Conservation (phyloP, 148 eudicot species). For the Silene uniflora region DNA sequence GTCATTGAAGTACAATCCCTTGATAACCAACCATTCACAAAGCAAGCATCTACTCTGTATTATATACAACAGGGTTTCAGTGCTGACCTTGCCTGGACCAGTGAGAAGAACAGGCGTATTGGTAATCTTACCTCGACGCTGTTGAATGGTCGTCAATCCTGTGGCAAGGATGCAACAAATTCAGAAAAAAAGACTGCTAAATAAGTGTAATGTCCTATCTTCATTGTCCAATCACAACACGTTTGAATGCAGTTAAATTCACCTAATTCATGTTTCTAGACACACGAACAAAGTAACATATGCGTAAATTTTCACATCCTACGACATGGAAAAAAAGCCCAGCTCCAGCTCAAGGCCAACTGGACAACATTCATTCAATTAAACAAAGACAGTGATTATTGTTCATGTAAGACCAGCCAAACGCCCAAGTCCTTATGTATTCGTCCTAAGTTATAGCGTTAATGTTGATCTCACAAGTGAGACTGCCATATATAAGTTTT, state of each 20-base stretch:
- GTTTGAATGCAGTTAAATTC: too few relatives aligned
- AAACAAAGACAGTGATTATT: neutral
- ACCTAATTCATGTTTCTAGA: neutral
- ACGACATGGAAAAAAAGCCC: neutral
- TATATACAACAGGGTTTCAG: neutral
- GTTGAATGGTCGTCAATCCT: constrained; percentile 86
- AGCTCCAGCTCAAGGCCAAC: neutral
- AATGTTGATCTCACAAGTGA: too few relatives aligned
- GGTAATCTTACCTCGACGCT: constrained; percentile 69
- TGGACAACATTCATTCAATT: neutral
- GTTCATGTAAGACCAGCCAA: too few relatives aligned
- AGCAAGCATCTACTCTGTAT: neutral
- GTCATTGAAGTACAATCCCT: neutral
- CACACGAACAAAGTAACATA: neutral
- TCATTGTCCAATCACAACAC: neutral
- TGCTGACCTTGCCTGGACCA: constrained; percentile 92
- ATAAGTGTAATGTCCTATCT: neutral
- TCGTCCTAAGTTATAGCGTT: too few relatives aligned
- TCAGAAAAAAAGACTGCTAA: constrained; percentile 14
- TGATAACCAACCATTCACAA: neutral
- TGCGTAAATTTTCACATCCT: neutral
- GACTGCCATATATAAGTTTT: too few relatives aligned
- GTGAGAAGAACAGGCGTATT: constrained; percentile 87
- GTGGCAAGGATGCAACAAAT: constrained; percentile 21
- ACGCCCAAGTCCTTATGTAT: too few relatives aligned